phyloP scores from a whole-genome alignment of 2,329 filamentous ascomycete genomes.

The Fusarium domesticum region DNA sequence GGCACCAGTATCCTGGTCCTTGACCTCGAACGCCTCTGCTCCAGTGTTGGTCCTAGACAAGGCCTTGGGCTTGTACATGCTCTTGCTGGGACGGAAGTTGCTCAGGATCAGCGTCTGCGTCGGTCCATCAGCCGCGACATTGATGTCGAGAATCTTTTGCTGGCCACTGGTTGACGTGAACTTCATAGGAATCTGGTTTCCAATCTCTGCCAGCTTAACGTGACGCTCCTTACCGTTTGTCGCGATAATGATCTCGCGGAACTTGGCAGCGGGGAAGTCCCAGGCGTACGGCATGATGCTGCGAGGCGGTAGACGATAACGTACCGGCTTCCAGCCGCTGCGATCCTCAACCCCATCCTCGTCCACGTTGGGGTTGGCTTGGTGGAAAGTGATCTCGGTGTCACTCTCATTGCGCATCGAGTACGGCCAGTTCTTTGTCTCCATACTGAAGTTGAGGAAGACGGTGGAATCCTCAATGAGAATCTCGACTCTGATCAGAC shows the following conservation, averaged over 20 bases:
- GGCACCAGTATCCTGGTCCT: slow-evolving; percentile 81
- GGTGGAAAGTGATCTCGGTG: slow-evolving; percentile 93
- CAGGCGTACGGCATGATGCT: slow-evolving; percentile 99
- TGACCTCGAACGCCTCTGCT: slow-evolving; percentile 77
- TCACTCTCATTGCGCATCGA: slow-evolving; percentile 99
- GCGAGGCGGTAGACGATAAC: slow-evolving; percentile 85
- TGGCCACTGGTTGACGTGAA: slow-evolving; percentile 65
- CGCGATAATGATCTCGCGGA: slow-evolving; percentile 81
- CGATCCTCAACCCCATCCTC: slow-evolving; percentile 82
- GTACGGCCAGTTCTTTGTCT: slow-evolving; percentile 96
- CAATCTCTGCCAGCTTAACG: slow-evolving; percentile 93
- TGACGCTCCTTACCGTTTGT: slow-evolving; percentile 63
- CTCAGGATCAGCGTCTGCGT: slow-evolving; percentile 92
- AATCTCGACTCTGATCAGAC: slow-evolving; percentile 81
- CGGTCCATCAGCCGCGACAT: slow-evolving; percentile 90
- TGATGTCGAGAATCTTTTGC: slow-evolving; percentile 91
- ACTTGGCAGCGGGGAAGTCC: slow-evolving; percentile 98
- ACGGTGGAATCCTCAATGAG: slow-evolving; percentile 91
- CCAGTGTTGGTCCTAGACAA: slow-evolving; percentile 47
- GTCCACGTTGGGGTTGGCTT: slow-evolving; percentile 87
- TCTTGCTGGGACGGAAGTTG: slow-evolving; percentile 90
- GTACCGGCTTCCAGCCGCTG: slow-evolving; percentile 86
- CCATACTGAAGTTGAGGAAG: slow-evolving; percentile 85
- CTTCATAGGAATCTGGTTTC: slow-evolving; percentile 93
- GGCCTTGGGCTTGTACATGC: slow-evolving; percentile 69